Evolutionary conservation across 495 filamentous ascomycete species (phyloP), one percentile per base, ranked within the genome.

Genomic region (Aeminium ludgeri): DNA sequence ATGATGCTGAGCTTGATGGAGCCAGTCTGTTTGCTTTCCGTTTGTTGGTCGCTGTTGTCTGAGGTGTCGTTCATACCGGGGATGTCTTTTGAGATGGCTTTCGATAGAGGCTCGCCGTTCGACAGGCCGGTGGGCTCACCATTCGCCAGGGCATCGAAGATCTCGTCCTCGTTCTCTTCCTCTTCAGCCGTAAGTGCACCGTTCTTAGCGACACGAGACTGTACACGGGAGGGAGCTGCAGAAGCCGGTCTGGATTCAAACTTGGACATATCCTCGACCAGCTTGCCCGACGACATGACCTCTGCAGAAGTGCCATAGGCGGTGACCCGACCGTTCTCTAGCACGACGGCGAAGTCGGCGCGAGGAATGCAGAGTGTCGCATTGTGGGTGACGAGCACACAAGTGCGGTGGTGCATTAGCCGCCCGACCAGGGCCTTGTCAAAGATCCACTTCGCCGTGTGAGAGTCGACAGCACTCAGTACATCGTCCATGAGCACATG

Each of bases 391-490:
- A 99, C 87, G 34, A 99, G 65, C 19, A 99, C 84, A 58, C 91
- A 96, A 29, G 89, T 95, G 30, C 89, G 72, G 45, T 72, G 66
- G 34, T 72, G 57, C 89, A 99, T 96, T 43, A 99, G 59, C 2
- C 85, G 82, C 6, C 89, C 89, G 46, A 79, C 77, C 46, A 99
- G 76, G 40, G 85, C 86, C 52, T 93, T 76, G 48, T 77, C 80
- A 61, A 96, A 96, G 48, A 99, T 95, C 74, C 93, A 95, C 61
- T 94, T 93, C 8, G 86, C 87, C 1, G 89, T 96, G 52, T 99
- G 89, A 6, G 91, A 93, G 59, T 99, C 89, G n/a, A 99, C 89
- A 13, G 89, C 89, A 54, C 86, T 95, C 36, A 99, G 68, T 48
- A 91, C 94, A 59, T 99, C 89, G 55, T 99, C 89, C 23, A 99